Evolutionary conservation across 768 basidiomycete species (phyloP).

Genomic region (Galerina sulciceps): DNA sequence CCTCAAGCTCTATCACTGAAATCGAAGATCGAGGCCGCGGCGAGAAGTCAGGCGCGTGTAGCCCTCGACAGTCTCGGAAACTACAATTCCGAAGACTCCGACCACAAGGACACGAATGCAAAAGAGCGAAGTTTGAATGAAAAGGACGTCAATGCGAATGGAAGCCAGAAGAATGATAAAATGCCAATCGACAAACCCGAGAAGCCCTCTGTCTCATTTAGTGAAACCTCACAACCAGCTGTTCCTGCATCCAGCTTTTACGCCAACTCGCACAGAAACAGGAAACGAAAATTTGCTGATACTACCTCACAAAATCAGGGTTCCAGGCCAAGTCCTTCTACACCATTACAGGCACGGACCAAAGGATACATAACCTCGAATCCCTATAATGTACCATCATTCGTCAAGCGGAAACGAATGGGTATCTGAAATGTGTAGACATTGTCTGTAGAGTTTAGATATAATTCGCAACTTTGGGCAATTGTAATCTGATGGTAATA

Average conservation of each 20-base stretch:
- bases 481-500: not conserved
- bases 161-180: conserved; percentile 5
- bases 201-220: conserved; percentile 30
- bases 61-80: conserved; percentile 29
- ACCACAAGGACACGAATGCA: conserved; percentile 9
- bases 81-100: conserved; percentile 32
- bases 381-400: conserved; percentile 21
- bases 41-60: conserved; percentile 22
- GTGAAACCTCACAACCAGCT: conserved; percentile 28
- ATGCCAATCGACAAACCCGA: not conserved
- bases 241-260: conserved; percentile 32
- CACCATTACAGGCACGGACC: conserved; percentile 23
- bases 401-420: conserved; percentile 25
- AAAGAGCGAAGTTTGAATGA: not conserved
- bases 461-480: not conserved
- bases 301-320: conserved; percentile 11
- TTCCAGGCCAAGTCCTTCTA: not conserved
- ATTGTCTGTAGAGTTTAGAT: not conserved
- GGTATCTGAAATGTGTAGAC: conserved; percentile 15
- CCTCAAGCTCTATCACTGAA: conserved; percentile 37
- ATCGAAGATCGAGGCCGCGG: conserved; percentile 31
- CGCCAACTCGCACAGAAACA: conserved; percentile 34
- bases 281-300: conserved; percentile 35
- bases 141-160: conserved; percentile 22
- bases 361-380: conserved; percentile 23